Base-by-base conservation (phyloP, 2,329 filamentous ascomycete genomes). In the Fusarium equiseti region DNA sequence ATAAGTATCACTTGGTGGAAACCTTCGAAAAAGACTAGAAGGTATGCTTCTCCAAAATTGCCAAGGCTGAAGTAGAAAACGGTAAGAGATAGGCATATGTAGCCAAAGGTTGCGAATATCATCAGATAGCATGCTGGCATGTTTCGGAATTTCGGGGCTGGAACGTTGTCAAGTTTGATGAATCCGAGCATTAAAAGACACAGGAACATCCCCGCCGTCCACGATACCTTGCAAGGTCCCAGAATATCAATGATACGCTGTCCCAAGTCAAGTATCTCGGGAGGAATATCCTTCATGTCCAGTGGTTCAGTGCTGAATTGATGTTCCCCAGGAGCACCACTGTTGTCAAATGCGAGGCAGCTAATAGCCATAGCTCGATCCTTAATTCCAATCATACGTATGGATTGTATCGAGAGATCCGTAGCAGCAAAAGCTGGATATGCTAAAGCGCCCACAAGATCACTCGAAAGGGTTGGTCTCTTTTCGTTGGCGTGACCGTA, bases 351-450 rank as follows among this genome's bases (percentile, higher is more conserved):
- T 0, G 38, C 31, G 1, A 66, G 40, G 7, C 63, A 66, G 12
- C 49, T 26, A 8, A 66, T 66, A n/a, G 55, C 63, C 5, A 66
- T 3, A 5, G 43, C 62, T 5, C 63, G 44, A 9, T 66, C 15
- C 1, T 55, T 15, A 5, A 49, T 43, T 6, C 55, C 49, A 4
- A 29, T 9, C 44, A 66, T 51, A 2, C 49, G 31, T 9, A 61
- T 35, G 1, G 26, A 49, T n/a, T 66, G 62, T 2, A 46, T 35
- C 2, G 51, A 5, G 8, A 66, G n/a, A 18, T 66, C 63, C 1
- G 62, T 66, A 0, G 62, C 62, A 1, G 63, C 63, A 7, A 66
- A 66, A 15, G 22, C 9, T 15, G 63, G 63, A 24, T 66, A 66
- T 1, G 49, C 63, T 6, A 66, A 11, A 3, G 63, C 55, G 11